A percentile compares a stretch with the other conserved stretches of the same genome.
Evolutionary conservation across 2,329 filamentous ascomycete species (phyloP).

Genomic region (Coleophoma cylindrospora): DNA sequence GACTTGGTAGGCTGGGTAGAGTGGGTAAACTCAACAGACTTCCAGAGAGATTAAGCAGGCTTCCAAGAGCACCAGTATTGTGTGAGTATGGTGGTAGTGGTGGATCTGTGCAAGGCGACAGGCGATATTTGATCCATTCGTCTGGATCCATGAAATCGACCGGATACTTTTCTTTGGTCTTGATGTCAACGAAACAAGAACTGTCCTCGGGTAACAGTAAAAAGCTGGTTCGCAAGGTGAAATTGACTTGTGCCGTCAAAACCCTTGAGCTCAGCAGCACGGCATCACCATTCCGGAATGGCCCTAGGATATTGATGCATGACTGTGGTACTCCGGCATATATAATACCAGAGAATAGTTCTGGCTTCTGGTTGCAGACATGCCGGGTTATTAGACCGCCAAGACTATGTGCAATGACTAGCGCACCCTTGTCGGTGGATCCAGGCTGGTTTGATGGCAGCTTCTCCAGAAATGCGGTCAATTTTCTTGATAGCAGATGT

Average conservation of each 20-base stretch:
- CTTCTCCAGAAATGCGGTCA: constrained; percentile 68
- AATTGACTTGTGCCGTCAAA: constrained; percentile 88
- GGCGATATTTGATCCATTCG: constrained; percentile 72
- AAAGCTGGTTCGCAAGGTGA: constrained; percentile 82
- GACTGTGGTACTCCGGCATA: constrained; percentile 82
- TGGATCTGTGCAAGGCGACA: constrained; percentile 71
- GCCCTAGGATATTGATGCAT: constrained; percentile 88
- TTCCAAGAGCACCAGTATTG: constrained; percentile 28
- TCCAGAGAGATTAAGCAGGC: constrained; percentile 27
- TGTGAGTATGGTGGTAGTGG: constrained; percentile 53
- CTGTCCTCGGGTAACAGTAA: constrained; percentile 82
- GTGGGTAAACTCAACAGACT: constrained; percentile 26
- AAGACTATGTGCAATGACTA: constrained; percentile 80
- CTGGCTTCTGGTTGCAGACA: constrained; percentile 78
- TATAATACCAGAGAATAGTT: constrained; percentile 79
- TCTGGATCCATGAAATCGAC: constrained; percentile 80
- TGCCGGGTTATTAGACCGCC: constrained; percentile 86
- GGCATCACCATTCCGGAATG: constrained; percentile 85
- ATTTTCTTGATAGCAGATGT: constrained; percentile 62
- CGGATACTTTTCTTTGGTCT: constrained; percentile 73
- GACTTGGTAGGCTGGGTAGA: constrained; percentile 10
- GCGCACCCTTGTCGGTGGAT: constrained; percentile 58
- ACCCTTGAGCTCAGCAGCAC: constrained; percentile 86
- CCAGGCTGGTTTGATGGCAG: constrained; percentile 68
- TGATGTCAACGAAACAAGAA: constrained; percentile 73